Base-by-base conservation (phyloP, 805 yeast genomes). In the Lachancea sp. region DNA sequence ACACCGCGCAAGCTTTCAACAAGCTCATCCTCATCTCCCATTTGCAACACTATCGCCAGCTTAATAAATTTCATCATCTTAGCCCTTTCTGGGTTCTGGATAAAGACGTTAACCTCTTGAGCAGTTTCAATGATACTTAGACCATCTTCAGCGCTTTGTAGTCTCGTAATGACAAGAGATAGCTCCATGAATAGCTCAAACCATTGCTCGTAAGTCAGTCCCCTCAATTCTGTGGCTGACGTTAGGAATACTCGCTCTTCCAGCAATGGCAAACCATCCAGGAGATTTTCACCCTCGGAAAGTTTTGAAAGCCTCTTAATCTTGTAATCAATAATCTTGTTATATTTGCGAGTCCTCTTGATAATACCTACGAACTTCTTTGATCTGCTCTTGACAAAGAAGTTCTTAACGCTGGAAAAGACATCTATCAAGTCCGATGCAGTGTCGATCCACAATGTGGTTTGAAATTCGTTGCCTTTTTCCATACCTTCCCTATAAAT, bases 401-500 rank as follows among this genome's bases (percentile, higher is more conserved):
- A 85, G 51, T 78, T 78, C 46, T 80, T 72, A 9, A 85, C 87
- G 41, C 80, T 75, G 19, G 83, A 77, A 56, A 92, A 89, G 45
- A 84, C 77, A 54, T 88, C 95, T 30, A 90, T 77, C 37, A 92
- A 69, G 49, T 83, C 95, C 2, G 85, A 75, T 0, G 90, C 96
- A 4, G 79, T 67, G 45, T 86, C 85, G 48, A 85, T 72, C 97
- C 97, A 92, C 2, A 85, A 75, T 6, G 72, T 68, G 2, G 78
- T 72, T 0, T 92, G 83, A n/a, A 76, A 77, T 12, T 60, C 63
- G 46, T 80, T 81, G 3, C 72, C 76, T 3, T 57, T 50, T 30
- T 67, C 71, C 29, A 78, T 47, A 2, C 76, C 76, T 1, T 64
- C 64, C 24, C 69, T 65, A 37, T 81, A 69, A 40, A 80, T 67